These are phyloP conservation scores for Coemansia sp. DNA, from an alignment of 192 early-diverging fungal genomes.

Conservation along the genomic window DNA sequence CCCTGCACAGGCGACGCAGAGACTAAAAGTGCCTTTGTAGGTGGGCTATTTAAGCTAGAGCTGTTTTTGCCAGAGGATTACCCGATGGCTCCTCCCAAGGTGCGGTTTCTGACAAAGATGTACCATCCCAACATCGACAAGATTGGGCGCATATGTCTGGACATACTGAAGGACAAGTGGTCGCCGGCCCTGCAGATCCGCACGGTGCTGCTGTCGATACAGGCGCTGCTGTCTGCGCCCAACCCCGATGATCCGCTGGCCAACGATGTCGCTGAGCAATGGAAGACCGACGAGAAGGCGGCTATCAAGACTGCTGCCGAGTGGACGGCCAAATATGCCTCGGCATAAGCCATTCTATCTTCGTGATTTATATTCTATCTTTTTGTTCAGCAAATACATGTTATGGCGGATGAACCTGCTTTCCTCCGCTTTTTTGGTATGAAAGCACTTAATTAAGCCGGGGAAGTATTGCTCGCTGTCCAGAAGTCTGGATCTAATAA, in stretches of 20 bases:
- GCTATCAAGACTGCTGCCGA: slow-evolving; percentile 77
- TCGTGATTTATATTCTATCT: background rate
- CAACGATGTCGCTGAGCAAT: slow-evolving; percentile 98
- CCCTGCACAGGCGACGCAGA: background rate
- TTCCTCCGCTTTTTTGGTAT: too few relatives aligned
- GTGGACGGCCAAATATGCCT: slow-evolving; percentile 37
- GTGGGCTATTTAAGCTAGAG: slow-evolving; percentile 90
- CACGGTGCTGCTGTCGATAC: slow-evolving; percentile 95
- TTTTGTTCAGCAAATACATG: too few relatives aligned
- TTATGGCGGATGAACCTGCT: too few relatives aligned
- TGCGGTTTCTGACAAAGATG: slow-evolving; percentile 96
- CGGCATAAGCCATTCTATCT: background rate
- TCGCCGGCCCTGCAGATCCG: slow-evolving; percentile 97
- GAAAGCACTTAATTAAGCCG: too few relatives aligned
- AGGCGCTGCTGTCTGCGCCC: slow-evolving; percentile 93
- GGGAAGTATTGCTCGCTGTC: too few relatives aligned
- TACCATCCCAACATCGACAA: slow-evolving; percentile 99
- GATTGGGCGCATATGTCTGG: slow-evolving; percentile 94
- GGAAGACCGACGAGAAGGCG: slow-evolving; percentile 94
- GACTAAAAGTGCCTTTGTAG: slow-evolving; percentile 46
- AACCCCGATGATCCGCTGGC: slow-evolving; percentile 98
- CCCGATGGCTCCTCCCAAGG: slow-evolving; percentile 98
- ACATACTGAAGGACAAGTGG: slow-evolving; percentile 99
- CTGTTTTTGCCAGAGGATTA: slow-evolving; percentile 96
- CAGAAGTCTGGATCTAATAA: too few relatives aligned